Conservation (phyloP, 305 asterid genomes). For the Fraxinus angustifolia region DNA sequence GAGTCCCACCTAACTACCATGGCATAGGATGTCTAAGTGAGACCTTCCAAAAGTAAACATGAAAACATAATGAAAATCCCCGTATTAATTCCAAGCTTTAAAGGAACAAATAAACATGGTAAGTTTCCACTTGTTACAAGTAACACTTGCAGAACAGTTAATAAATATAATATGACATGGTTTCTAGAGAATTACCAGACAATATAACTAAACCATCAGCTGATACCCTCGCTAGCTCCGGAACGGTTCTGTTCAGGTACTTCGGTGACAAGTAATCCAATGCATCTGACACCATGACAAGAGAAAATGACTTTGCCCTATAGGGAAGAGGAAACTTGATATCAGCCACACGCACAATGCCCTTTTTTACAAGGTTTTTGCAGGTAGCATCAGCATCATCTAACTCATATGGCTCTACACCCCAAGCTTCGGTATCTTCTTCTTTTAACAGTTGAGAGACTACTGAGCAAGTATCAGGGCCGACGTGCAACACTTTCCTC, state of each 20-base stretch:
- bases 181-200: neutral
- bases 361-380: neutral
- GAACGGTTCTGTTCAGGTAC: too few relatives aligned
- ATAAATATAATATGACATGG: constrained; percentile 15
- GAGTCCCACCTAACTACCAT: neutral
- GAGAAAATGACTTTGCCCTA: too few relatives aligned
- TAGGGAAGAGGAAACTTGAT: too few relatives aligned
- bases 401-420: constrained; percentile 8
- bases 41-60: neutral
- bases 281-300: too few relatives aligned
- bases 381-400: constrained; percentile 5
- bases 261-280: too few relatives aligned
- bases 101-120: neutral
- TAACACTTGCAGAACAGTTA: neutral
- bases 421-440: constrained; percentile 5
- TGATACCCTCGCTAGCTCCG: too few relatives aligned
- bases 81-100: neutral
- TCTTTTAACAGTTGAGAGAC: neutral
- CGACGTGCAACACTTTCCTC: constrained; percentile 4
- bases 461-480: constrained; percentile 2
- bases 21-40: neutral
- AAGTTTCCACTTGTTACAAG: neutral
- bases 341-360: too few relatives aligned
- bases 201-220: too few relatives aligned
- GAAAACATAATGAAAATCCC: neutral